phyloP scores from a whole-genome alignment of 2,329 filamentous ascomycete species.

The Pseudocercospora cruenta region DNA sequence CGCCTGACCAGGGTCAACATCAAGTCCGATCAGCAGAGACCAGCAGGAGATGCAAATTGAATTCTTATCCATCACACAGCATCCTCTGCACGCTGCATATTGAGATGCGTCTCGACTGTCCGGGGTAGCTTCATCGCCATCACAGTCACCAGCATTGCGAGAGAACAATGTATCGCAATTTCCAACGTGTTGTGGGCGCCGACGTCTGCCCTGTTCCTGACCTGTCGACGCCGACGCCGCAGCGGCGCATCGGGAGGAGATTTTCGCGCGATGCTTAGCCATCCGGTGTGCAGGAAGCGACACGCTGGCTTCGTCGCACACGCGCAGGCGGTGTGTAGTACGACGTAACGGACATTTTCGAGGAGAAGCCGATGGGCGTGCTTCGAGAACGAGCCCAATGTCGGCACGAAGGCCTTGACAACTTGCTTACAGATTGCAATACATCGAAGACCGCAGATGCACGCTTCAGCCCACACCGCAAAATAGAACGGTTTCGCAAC shows the following conservation, averaged over 20 bases:
- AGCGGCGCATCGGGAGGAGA: constrained; percentile 1
- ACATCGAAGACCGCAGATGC: constrained; percentile 1
- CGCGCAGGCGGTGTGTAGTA: constrained; percentile 2
- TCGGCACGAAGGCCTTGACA: background rate
- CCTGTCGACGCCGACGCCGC: background rate
- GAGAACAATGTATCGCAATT: background rate
- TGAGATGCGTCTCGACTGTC: background rate
- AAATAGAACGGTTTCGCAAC: too few species aligned
- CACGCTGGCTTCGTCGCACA: background rate
- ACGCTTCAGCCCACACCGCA: background rate
- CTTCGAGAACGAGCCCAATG: background rate
- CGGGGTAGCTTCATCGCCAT: background rate
- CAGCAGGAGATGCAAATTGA: background rate
- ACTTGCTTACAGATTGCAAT: background rate
- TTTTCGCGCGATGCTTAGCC: background rate
- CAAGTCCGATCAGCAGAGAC: background rate
- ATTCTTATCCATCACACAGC: background rate
- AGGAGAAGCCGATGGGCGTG: background rate
- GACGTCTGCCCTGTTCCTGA: background rate
- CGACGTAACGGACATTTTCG: background rate
- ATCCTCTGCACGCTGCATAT: background rate
- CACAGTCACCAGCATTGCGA: background rate
- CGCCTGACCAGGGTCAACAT: background rate
- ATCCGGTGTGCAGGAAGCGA: background rate
- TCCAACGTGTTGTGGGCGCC: background rate